Evolutionary conservation across 441 rosid genomes (phyloP).

Genomic region (Populus hybrid): DNA sequence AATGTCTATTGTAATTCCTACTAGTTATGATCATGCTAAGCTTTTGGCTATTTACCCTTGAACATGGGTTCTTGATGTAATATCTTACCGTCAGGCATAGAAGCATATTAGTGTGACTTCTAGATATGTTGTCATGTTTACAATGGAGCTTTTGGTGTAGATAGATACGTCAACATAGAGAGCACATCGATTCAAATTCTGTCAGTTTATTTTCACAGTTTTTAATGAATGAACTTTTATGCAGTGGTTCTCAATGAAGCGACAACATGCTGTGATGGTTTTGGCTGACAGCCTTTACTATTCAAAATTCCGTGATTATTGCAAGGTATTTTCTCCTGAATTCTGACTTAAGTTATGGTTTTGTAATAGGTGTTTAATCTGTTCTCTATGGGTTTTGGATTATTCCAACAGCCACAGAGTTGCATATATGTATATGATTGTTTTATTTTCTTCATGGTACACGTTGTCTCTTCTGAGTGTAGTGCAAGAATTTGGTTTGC

Average conservation of each 20-base stretch:
- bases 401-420: not conserved
- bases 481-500: not conserved
- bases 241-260: conserved; percentile 99
- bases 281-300: conserved; percentile 87
- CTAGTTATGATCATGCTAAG: not conserved
- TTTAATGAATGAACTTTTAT: conserved; percentile 23
- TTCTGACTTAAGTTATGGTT: not conserved
- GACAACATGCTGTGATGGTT: conserved; percentile 90
- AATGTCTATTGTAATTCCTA: not conserved
- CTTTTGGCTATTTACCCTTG: not conserved
- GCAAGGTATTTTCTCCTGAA: conserved; percentile 51
- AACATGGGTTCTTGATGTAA: not conserved
- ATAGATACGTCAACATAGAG: not conserved
- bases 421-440: not conserved
- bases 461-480: not conserved
- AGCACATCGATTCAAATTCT: not conserved
- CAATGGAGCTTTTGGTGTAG: not conserved
- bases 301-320: conserved; percentile 76
- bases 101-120: not conserved
- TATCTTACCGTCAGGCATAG: not conserved
- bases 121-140: not conserved
- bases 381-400: not conserved
- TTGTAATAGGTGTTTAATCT: not conserved
- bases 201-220: not conserved
- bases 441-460: not conserved